Base-by-base conservation (phyloP, 768 basidiomycete genomes). In the Xerocomellus intermedius region DNA sequence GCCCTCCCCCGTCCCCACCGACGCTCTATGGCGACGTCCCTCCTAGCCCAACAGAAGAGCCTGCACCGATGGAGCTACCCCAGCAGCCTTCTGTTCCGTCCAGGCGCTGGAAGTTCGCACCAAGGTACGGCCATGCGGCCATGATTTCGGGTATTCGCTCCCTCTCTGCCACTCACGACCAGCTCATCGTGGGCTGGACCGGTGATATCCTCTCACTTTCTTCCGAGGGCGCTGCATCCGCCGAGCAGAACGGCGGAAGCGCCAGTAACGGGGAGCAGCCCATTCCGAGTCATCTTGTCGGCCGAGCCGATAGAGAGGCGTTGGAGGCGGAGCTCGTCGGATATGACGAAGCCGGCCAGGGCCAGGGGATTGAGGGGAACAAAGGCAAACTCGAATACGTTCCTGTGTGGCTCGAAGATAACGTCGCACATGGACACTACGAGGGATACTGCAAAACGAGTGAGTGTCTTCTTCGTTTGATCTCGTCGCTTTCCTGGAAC, bases 401-500 rank as follows among this genome's bases (percentile, higher is more conserved):
- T 8, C 94, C 96, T 5, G 91, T 99, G 13, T 97, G 91, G 91
- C 77, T 95, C 35, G 87, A 91, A 63, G 90, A 93, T 63, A 83
- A 88, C 69, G 83, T 94, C 37, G 94, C 92, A 21, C 91, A 94
- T 64, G 92, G 88, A 0, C 94, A 97, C 69, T 97, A 98, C 69
- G 94, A 98, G 62, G 95, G 94, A 1, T 98, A 97, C 71, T 98
- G 95, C 82, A 99, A 99, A 72, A 87, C 89, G 66, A 96, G 94
- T 95, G 64, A 71, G 89, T 83, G 19, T 38, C 9, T 37, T 17
- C 53, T 39, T 42, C 12, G 12, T 26, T 42, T 33, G 30, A 13
- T 38, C 30, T 43, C 44, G 6, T 28, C 39, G 2, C 17, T 17
- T 55, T 8, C 9, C 32, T n/a, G 9, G 35, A 0, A 10, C 32